A percentile compares a stretch with the other conserved stretches of the same genome.
Evolutionary conservation across 2,329 filamentous ascomycete species (phyloP).

Genomic region (Orbilia brochopaga): DNA sequence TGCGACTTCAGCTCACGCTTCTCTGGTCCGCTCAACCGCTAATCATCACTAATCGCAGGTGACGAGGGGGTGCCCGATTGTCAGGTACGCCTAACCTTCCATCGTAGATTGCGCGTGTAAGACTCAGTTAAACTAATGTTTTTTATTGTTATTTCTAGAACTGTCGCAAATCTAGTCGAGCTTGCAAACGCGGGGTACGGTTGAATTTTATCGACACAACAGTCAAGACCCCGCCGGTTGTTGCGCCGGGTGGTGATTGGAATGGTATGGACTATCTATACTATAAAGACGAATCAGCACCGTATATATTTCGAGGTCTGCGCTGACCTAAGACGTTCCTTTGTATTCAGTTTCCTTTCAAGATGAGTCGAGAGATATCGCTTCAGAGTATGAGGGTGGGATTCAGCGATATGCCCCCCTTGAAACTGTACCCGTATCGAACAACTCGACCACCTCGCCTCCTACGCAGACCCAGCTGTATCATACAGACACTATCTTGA

Average conservation of each 20-base stretch:
- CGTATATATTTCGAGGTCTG: constrained; percentile 1
- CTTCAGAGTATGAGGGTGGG: constrained; percentile 85
- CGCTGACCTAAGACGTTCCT: constrained; percentile 39
- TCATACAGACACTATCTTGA: constrained; percentile 24
- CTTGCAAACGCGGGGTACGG: constrained; percentile 83
- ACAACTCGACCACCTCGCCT: constrained; percentile 53
- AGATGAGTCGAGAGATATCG: constrained; percentile 88
- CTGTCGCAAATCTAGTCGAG: constrained; percentile 82
- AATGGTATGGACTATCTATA: constrained; percentile 60
- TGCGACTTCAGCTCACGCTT: not conserved
- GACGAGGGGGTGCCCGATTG: constrained; percentile 54
- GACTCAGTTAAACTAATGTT: not conserved
- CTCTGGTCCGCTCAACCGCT: constrained; percentile 21
- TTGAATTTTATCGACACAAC: constrained; percentile 91
- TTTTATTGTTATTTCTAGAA: constrained; percentile 65
- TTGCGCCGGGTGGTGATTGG: constrained; percentile 70
- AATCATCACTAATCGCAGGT: constrained; percentile 39
- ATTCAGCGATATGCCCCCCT: constrained; percentile 72
- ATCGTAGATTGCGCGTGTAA: not conserved
- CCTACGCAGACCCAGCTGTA: constrained; percentile 54
- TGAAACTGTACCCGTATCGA: constrained; percentile 58
- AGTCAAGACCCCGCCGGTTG: constrained; percentile 70
- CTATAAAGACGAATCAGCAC: not conserved
- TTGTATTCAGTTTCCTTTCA: constrained; percentile 70
- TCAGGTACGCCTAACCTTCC: constrained; percentile 45